Evolutionary conservation across 2,329 filamentous ascomycete species (phyloP).

Genomic region (Myriosclerotinia curreyana): DNA sequence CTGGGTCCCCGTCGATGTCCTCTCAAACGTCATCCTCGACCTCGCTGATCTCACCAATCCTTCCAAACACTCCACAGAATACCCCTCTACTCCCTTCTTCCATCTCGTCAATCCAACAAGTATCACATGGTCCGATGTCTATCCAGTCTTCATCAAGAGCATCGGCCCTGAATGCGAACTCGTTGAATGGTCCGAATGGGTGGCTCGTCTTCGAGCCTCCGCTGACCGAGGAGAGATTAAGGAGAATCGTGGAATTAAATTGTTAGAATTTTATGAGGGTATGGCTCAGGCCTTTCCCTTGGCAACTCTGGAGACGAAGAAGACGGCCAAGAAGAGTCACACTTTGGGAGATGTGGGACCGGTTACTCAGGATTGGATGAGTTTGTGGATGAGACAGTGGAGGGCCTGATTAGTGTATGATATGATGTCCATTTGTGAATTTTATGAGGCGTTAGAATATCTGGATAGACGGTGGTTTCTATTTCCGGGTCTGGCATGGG

Average conservation of each 20-base stretch:
- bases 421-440: background rate
- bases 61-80: background rate
- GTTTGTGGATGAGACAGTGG: conserved; percentile 42
- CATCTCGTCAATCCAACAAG: conserved; percentile 37
- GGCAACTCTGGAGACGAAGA: conserved; percentile 19
- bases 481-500: background rate
- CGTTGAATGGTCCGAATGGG: conserved; percentile 47
- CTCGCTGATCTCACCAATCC: conserved; percentile 26
- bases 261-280: conserved; percentile 41
- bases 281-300: conserved; percentile 26
- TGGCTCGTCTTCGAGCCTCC: conserved; percentile 44
- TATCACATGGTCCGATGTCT: conserved; percentile 31
- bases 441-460: background rate
- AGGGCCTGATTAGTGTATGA: conserved; percentile 21
- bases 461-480: background rate
- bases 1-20: conserved; percentile 46
- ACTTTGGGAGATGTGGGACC: conserved; percentile 34
- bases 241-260: conserved; percentile 50
- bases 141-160: conserved; percentile 30
- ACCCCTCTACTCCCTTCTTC: conserved; percentile 33
- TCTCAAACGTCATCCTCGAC: conserved; percentile 38
- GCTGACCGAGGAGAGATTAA: conserved; percentile 43
- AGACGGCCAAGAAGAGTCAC: conserved; percentile 31
- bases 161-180: conserved; percentile 26
- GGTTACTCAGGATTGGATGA: conserved; percentile 39